Evolutionary conservation across 225 moss, liverwort and hornwort species (phyloP).

Genomic region (Anthoceros angustus): DNA sequence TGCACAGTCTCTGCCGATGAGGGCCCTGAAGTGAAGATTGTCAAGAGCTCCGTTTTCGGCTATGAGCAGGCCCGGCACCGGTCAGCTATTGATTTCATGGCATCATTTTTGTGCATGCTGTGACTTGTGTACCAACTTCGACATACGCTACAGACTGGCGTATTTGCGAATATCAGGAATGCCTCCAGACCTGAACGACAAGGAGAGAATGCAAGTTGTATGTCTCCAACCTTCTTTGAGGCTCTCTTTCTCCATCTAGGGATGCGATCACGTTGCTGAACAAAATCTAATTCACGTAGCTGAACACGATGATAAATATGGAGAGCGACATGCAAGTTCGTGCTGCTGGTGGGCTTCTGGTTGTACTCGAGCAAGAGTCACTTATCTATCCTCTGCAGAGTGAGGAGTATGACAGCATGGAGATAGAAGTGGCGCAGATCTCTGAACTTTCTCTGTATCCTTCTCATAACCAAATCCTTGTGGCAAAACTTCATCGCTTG

Average conservation of each 20-base stretch:
- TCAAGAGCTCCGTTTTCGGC: constrained; percentile 77
- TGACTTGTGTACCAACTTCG: background rate
- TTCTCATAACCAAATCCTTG: constrained; percentile 5
- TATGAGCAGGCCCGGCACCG: constrained; percentile 76
- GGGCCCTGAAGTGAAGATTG: constrained; percentile 51
- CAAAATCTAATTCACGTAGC: constrained; percentile 21
- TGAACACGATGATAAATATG: constrained; percentile 84
- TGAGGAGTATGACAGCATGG: constrained; percentile 27
- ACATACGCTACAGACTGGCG: constrained; percentile 33
- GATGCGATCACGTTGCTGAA: constrained; percentile 7
- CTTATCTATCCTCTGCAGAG: constrained; percentile 32
- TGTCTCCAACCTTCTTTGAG: constrained; percentile 8
- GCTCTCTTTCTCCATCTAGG: background rate
- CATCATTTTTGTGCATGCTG: constrained; percentile 5
- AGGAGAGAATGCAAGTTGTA: constrained; percentile 74
- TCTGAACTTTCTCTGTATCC: constrained; percentile 93
- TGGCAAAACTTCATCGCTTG: constrained; percentile 2
- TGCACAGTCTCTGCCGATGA: constrained; percentile 12
- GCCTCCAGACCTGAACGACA: constrained; percentile 55
- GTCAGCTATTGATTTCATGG: constrained; percentile 17
- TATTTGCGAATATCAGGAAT: constrained; percentile 73
- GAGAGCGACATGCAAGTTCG: constrained; percentile 83
- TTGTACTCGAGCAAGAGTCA: constrained; percentile 76
- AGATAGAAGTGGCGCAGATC: constrained; percentile 46
- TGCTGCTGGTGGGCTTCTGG: constrained; percentile 77